phyloP scores from a whole-genome alignment of 2,329 filamentous ascomycete species.

The Didymella sp. region DNA sequence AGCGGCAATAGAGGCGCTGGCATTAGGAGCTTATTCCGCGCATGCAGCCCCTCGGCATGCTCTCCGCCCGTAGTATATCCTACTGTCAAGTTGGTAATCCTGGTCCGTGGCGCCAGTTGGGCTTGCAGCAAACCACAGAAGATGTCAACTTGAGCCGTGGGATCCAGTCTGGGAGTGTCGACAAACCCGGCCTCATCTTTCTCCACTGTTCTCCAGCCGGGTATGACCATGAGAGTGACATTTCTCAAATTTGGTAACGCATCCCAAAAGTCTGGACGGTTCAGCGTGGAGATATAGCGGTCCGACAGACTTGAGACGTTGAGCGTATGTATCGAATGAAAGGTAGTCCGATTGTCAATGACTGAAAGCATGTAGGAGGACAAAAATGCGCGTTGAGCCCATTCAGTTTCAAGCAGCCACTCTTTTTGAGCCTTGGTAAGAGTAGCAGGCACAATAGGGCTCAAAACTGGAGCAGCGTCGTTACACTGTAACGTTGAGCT shows the following conservation, averaged over 20 bases:
- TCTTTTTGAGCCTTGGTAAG: slow-evolving; percentile 71
- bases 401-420: slow-evolving; percentile 71
- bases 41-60: slow-evolving; percentile 66
- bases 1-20: slow-evolving; percentile 63
- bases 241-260: slow-evolving; percentile 62
- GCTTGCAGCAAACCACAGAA: slow-evolving; percentile 62
- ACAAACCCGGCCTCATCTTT: slow-evolving; percentile 61
- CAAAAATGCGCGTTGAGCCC: slow-evolving; percentile 72
- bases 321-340: slow-evolving; percentile 63
- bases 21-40: slow-evolving; percentile 68
- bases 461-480: slow-evolving; percentile 34
- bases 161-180: slow-evolving; percentile 58
- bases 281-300: slow-evolving; percentile 63
- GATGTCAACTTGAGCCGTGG: slow-evolving; percentile 59
- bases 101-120: slow-evolving; percentile 57
- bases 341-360: slow-evolving; percentile 65
- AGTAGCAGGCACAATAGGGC: slow-evolving; percentile 59
- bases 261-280: slow-evolving; percentile 67
- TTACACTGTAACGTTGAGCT: slow-evolving; percentile 32
- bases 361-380: slow-evolving; percentile 71
- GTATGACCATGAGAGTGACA: slow-evolving; percentile 67
- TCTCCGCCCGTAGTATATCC: slow-evolving; percentile 75
- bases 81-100: slow-evolving; percentile 66
- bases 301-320: slow-evolving; percentile 71
- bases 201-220: slow-evolving; percentile 69